Evolutionary conservation across 176 grass and related monocot species (phyloP).

Genomic region (Musa schizocarpa): DNA sequence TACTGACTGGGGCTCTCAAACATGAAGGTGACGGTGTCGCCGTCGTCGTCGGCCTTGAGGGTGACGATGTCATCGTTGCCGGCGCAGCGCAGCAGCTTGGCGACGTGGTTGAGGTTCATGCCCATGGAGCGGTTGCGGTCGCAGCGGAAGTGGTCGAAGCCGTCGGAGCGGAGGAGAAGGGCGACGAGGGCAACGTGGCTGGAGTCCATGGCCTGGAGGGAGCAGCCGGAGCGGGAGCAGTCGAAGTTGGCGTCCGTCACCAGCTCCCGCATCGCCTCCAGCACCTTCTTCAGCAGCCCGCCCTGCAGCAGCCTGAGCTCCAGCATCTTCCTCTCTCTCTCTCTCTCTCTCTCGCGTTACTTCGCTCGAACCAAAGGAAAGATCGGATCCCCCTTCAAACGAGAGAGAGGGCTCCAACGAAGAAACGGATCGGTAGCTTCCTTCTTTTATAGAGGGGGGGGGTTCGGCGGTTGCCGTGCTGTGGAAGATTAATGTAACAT

Average conservation of each 20-base stretch:
- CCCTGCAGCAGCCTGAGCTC: conserved; percentile 4
- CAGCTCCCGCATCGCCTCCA: conserved; percentile 14
- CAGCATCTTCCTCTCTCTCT: neutral
- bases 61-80: conserved; percentile 11
- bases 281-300: conserved; percentile 5
- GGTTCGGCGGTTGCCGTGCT: too few relatives aligned
- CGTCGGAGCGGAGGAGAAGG: conserved; percentile 1
- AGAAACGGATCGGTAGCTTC: too few relatives aligned
- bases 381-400: too few relatives aligned
- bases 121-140: conserved; percentile 12
- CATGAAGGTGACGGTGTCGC: conserved; percentile 7
- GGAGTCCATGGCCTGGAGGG: conserved; percentile 19
- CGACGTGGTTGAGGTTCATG: conserved; percentile 7
- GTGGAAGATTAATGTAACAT: too few relatives aligned
- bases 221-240: neutral
- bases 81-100: conserved; percentile 9
- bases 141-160: conserved; percentile 13
- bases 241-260: conserved; percentile 10
- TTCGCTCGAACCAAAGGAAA: too few relatives aligned
- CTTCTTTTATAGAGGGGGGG: too few relatives aligned
- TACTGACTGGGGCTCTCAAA: conserved; percentile 14
- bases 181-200: conserved; percentile 10
- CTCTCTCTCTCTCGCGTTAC: too few relatives aligned
- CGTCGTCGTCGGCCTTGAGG: conserved; percentile 3
- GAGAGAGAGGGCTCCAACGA: too few relatives aligned